A percentile compares a stretch with the other conserved stretches of the same genome.
Conservation (phyloP, 495 filamentous ascomycete species). For the Sordaria brevicollis region DNA sequence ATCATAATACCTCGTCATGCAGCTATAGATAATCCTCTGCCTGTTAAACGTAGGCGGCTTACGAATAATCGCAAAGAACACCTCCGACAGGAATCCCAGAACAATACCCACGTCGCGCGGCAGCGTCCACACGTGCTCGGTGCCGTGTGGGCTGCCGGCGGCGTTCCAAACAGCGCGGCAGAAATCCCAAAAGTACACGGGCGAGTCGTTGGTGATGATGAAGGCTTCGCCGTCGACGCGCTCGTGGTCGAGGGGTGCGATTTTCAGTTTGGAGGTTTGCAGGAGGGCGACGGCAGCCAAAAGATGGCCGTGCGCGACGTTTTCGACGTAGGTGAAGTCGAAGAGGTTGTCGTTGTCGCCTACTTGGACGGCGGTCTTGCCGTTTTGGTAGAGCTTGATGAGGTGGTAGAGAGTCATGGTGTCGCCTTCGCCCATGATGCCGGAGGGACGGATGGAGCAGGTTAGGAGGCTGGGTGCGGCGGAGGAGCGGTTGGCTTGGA, state of each 20-base stretch:
- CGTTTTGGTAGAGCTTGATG: constrained; percentile 50
- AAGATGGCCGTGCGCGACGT: constrained; percentile 66
- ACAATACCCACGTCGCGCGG: constrained; percentile 50
- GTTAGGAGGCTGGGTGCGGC: constrained; percentile 58
- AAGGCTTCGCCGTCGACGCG: constrained; percentile 89
- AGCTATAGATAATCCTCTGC: constrained; percentile 62
- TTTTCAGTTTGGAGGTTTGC: constrained; percentile 40
- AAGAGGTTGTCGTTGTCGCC: constrained; percentile 83
- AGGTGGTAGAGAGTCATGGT: constrained; percentile 52
- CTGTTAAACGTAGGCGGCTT: constrained; percentile 67
- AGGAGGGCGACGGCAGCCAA: constrained; percentile 67
- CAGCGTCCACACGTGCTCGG: constrained; percentile 60
- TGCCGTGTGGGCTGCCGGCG: constrained; percentile 52
- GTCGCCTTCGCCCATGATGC: constrained; percentile 88
- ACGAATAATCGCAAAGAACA: constrained; percentile 53
- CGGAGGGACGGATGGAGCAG: constrained; percentile 71
- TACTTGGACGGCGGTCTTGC: constrained; percentile 70
- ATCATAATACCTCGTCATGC: constrained; percentile 79
- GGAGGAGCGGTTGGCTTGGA: constrained; percentile 67
- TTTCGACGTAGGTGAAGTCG: constrained; percentile 75
- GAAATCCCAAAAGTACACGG: constrained; percentile 96
- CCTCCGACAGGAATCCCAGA: constrained; percentile 61
- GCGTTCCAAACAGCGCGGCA: constrained; percentile 66
- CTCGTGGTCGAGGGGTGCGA: constrained; percentile 59
- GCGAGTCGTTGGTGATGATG: constrained; percentile 86